phyloP scores from a whole-genome alignment of 2,329 filamentous ascomycete genomes.

The Ophiostoma fasciatum region DNA sequence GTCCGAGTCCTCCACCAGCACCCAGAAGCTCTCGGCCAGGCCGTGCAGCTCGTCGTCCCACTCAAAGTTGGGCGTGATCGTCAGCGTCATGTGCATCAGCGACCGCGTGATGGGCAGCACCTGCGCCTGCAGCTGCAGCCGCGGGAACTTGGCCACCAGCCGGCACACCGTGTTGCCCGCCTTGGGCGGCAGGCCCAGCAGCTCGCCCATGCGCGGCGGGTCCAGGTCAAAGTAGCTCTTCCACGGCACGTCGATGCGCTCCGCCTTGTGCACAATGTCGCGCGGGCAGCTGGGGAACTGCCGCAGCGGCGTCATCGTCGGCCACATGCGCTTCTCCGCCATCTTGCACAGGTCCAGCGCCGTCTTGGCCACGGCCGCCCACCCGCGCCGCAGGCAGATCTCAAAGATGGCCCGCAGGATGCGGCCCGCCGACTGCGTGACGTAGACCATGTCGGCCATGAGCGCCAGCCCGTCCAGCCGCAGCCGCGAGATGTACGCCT shows the following conservation, averaged over 20 bases:
- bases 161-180: slow-evolving; percentile 74
- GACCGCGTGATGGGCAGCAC: slow-evolving; percentile 91
- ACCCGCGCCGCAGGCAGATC: slow-evolving; percentile 93
- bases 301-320: slow-evolving; percentile 88
- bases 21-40: slow-evolving; percentile 85
- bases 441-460: slow-evolving; percentile 98
- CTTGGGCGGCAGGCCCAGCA: slow-evolving; percentile 74
- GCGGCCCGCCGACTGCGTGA: slow-evolving; percentile 93
- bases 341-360: slow-evolving; percentile 95
- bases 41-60: slow-evolving; percentile 91
- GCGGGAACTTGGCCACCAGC: slow-evolving; percentile 82
- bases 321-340: slow-evolving; percentile 99
- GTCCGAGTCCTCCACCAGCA: slow-evolving; percentile 92
- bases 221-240: slow-evolving; percentile 90
- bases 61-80: slow-evolving; percentile 84
- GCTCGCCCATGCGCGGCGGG: slow-evolving; percentile 87
- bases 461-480: slow-evolving; percentile 86
- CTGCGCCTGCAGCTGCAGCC: slow-evolving; percentile 82
- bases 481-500: slow-evolving; percentile 90
- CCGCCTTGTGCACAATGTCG: slow-evolving; percentile 82
- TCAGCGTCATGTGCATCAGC: slow-evolving; percentile 78
- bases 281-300: slow-evolving; percentile 74
- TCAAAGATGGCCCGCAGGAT: slow-evolving; percentile 93
- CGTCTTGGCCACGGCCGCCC: slow-evolving; percentile 83
- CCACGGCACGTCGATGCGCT: slow-evolving; percentile 91